phyloP scores from a whole-genome alignment of 805 yeast genomes.

The Jamesozyma lodderae region DNA sequence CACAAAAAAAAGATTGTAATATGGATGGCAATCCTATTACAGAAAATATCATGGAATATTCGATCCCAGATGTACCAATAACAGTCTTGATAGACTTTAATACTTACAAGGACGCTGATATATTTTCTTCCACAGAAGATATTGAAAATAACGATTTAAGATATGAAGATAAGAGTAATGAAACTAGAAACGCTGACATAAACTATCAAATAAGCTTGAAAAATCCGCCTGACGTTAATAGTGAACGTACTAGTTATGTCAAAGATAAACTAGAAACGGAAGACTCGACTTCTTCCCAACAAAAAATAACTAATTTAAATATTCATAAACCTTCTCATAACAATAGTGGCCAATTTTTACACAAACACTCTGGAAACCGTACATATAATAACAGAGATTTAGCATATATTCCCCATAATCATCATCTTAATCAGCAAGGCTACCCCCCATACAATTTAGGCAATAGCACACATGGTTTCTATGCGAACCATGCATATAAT shows the following conservation, averaged over 20 bases:
- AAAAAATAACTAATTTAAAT: background rate
- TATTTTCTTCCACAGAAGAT: conserved; percentile 6
- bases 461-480: too few relatives aligned
- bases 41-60: conserved; percentile 5
- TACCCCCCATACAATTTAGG: too few relatives aligned
- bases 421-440: too few relatives aligned
- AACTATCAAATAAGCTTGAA: background rate
- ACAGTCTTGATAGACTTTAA: conserved; percentile 15
- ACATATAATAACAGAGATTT: too few relatives aligned
- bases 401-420: too few relatives aligned
- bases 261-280: background rate
- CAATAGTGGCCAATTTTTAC: too few relatives aligned
- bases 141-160: conserved; percentile 3
- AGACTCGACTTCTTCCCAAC: background rate
- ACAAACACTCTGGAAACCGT: too few relatives aligned
- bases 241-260: background rate
- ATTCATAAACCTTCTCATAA: conserved; percentile 1
- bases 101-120: conserved; percentile 11
- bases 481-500: background rate
- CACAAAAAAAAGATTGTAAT: background rate
- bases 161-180: too few relatives aligned
- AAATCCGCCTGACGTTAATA: background rate
- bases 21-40: background rate
- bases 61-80: conserved; percentile 18
- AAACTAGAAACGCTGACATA: too few relatives aligned